Evolutionary conservation across 2,329 filamentous ascomycete species (phyloP).

Genomic region (Emergomyces pasteurianus): DNA sequence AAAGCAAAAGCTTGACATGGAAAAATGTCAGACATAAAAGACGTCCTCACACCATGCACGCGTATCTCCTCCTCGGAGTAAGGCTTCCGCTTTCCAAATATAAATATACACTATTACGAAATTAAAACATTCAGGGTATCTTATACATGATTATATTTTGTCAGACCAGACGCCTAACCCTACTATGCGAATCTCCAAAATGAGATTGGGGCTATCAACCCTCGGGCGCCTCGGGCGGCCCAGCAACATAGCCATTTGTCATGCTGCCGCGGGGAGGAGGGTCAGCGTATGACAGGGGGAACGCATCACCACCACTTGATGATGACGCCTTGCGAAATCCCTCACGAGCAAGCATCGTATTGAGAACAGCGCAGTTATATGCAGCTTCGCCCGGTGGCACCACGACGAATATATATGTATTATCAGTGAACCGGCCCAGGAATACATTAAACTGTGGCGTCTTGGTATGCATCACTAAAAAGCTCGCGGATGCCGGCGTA

Average conservation of each 20-base stretch:
- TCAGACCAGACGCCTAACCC: not conserved
- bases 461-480: slow-evolving; percentile 38
- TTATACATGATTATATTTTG: not conserved
- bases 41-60: not conserved
- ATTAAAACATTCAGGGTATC: not conserved
- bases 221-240: not conserved
- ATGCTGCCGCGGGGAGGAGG: not conserved
- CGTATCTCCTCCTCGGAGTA: not conserved
- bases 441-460: slow-evolving; percentile 74
- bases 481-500: slow-evolving; percentile 31
- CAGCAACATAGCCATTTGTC: not conserved
- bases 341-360: slow-evolving; percentile 74
- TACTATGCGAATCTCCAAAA: not conserved
- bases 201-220: not conserved
- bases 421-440: slow-evolving; percentile 89
- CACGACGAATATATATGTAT: slow-evolving; percentile 90
- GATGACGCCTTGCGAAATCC: slow-evolving; percentile 59
- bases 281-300: slow-evolving; percentile 27
- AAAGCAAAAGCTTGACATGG: not conserved
- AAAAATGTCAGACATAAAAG: not conserved
- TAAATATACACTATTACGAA: not conserved
- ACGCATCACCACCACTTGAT: slow-evolving; percentile 29
- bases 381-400: slow-evolving; percentile 82
- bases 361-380: slow-evolving; percentile 82
- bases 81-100: not conserved